Evolutionary conservation across 2,329 filamentous ascomycete species (phyloP).

Genomic region (Exserohilum rostratum): DNA sequence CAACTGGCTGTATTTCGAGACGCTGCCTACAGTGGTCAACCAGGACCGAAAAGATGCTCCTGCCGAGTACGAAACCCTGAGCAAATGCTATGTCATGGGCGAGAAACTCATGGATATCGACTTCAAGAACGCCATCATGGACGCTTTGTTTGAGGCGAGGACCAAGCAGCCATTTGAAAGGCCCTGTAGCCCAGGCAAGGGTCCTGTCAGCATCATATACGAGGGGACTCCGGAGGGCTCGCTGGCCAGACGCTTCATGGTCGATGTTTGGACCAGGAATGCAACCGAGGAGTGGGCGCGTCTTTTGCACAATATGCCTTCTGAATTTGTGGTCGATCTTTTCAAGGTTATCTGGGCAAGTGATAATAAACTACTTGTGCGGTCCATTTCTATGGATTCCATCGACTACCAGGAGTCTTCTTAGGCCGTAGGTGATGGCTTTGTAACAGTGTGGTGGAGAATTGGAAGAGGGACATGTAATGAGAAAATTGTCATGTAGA

Average conservation of each 20-base stretch:
- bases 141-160: background rate
- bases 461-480: too few species aligned
- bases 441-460: too few species aligned
- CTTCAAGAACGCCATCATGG: background rate
- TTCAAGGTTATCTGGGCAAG: too few species aligned
- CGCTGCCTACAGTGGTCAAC: background rate
- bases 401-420: too few species aligned
- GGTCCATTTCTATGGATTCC: too few species aligned
- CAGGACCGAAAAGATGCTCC: background rate
- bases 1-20: background rate
- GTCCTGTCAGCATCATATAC: background rate
- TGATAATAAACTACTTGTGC: too few species aligned
- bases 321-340: too few species aligned
- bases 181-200: background rate
- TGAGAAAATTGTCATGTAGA: too few species aligned
- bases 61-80: background rate
- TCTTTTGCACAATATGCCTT: too few species aligned
- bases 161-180: background rate
- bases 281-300: background rate
- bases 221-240: background rate
- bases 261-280: background rate
- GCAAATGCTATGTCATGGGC: background rate
- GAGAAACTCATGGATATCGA: background rate
- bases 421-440: too few species aligned
- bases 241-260: background rate